Percentiles rank a stretch among this genome's conserved stretches.
These are phyloP conservation scores for Bolboschoenus planiculmis DNA, from an alignment of 176 grass and related monocot species.

Conservation along the genomic window DNA sequence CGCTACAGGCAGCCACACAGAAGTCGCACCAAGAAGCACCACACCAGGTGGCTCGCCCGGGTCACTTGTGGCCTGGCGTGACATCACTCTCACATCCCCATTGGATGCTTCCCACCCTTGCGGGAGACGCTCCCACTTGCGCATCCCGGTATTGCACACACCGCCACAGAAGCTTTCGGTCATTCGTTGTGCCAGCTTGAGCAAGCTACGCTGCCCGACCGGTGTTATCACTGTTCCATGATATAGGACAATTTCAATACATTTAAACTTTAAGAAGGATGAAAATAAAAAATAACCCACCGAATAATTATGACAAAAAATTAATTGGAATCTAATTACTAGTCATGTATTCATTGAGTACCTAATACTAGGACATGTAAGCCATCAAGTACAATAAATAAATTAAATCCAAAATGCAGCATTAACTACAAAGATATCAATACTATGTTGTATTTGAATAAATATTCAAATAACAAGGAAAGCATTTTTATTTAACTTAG, in stretches of 20 bases:
- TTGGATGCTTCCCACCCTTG: conserved; percentile 39
- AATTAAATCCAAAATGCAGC: not conserved
- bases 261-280: not conserved
- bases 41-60: conserved; percentile 71
- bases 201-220: conserved; percentile 72
- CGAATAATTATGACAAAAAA: not conserved
- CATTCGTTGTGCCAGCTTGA: conserved; percentile 85
- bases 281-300: not conserved
- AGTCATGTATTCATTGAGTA: not conserved
- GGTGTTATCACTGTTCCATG: conserved; percentile 47
- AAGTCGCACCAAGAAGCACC: conserved; percentile 75
- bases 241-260: not conserved
- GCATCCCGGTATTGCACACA: conserved; percentile 57
- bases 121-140: conserved; percentile 64
- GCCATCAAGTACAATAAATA: not conserved
- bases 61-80: conserved; percentile 57
- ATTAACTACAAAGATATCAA: not conserved
- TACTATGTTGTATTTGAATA: not conserved
- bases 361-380: not conserved
- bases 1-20: conserved; percentile 66
- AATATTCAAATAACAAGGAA: not conserved
- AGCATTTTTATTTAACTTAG: not conserved
- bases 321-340: not conserved
- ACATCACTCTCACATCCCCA: conserved; percentile 69
- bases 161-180: conserved; percentile 65